These are phyloP conservation scores for Gillenia trifoliata DNA, from an alignment of 306 rosid genomes.

Conservation along the genomic window DNA sequence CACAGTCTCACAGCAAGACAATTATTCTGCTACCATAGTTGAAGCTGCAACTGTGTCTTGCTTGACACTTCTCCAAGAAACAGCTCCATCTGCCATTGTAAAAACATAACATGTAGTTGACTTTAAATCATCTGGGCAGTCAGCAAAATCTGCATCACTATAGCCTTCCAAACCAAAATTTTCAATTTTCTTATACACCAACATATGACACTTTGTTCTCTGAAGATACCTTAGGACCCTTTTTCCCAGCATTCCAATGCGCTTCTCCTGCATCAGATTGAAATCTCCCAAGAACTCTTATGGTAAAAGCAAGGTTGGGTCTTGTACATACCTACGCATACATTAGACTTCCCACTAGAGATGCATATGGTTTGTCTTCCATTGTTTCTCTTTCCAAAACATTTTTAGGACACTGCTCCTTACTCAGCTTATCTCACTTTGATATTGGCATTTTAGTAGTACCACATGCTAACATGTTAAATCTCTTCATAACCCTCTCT, in stretches of 20 bases:
- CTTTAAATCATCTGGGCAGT: background rate
- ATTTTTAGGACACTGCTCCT: no score
- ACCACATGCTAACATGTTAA: no score
- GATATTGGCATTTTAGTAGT: no score
- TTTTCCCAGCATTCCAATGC: background rate
- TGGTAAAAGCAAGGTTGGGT: background rate
- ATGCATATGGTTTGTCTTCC: background rate
- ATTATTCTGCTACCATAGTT: background rate
- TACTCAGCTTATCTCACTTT: no score
- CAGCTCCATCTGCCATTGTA: background rate
- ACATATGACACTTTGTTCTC: background rate
- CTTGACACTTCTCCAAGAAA: background rate
- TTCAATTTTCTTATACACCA: background rate
- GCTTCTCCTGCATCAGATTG: background rate
- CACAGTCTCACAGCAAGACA: background rate
- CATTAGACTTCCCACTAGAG: background rate
- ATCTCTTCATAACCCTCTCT: no score
- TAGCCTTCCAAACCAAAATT: background rate
- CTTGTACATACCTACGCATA: background rate
- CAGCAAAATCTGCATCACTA: background rate
- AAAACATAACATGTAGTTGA: background rate
- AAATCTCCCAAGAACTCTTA: background rate
- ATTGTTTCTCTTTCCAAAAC: no score
- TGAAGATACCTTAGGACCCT: background rate
- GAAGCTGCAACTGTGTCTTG: background rate